These are phyloP conservation scores for Globisporangium spinosum DNA, from an alignment of 352 stramenopile genomes.

Conservation along the genomic window DNA sequence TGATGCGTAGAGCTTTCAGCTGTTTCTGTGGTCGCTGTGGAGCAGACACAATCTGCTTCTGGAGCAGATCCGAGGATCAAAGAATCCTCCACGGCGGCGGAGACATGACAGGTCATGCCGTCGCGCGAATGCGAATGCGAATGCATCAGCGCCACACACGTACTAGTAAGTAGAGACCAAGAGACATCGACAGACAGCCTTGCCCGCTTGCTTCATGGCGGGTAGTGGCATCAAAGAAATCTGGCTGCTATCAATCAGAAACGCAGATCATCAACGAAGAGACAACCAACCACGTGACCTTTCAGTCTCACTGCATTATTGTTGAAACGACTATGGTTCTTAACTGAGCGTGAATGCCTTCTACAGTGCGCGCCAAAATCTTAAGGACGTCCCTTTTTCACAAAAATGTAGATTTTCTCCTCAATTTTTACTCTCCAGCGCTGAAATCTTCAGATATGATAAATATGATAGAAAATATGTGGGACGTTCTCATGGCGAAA, in stretches of 20 bases:
- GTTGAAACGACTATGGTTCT: background rate
- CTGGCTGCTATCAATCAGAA: background rate
- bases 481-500: too few species aligned
- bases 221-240: background rate
- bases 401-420: too few species aligned
- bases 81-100: background rate
- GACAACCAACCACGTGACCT: too few species aligned
- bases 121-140: too few species aligned
- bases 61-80: background rate
- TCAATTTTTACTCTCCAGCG: too few species aligned
- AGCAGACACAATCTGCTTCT: slow-evolving; percentile 9
- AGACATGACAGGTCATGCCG: background rate
- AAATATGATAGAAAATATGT: too few species aligned
- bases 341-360: background rate
- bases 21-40: background rate
- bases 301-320: background rate
- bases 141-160: background rate
- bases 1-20: background rate
- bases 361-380: too few species aligned
- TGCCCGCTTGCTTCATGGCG: background rate
- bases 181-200: too few species aligned
- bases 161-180: background rate
- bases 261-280: background rate
- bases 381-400: too few species aligned
- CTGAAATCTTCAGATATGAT: too few species aligned